Evolutionary conservation across 306 rosid genomes (phyloP).

Genomic region (Delonix regia): DNA sequence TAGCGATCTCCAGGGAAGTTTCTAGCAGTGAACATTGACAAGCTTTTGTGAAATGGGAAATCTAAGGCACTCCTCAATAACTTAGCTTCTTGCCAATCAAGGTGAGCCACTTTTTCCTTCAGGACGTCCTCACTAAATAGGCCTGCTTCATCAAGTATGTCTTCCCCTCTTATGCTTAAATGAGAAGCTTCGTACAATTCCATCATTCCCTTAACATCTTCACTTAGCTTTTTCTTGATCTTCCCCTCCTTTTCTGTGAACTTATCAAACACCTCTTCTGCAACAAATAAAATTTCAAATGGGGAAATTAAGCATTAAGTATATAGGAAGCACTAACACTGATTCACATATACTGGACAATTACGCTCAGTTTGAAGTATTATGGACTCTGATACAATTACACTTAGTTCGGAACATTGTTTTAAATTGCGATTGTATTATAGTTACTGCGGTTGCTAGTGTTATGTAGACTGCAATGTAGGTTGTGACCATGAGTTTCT

Average conservation of each 20-base stretch:
- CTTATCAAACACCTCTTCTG: constrained; percentile 36
- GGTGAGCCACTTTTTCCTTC: background rate
- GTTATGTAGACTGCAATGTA: too few species aligned
- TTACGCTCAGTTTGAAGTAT: too few species aligned
- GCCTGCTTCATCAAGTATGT: constrained; percentile 39
- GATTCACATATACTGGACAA: too few species aligned
- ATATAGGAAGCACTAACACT: too few species aligned
- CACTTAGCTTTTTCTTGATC: background rate
- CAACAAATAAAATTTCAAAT: too few species aligned
- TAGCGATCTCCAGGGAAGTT: constrained; percentile 30
- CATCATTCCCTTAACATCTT: constrained; percentile 35
- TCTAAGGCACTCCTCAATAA: constrained; percentile 43
- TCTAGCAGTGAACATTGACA: constrained; percentile 50
- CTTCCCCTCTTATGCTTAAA: constrained; percentile 37
- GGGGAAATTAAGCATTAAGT: too few species aligned
- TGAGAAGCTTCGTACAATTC: constrained; percentile 47
- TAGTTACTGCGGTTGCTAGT: too few species aligned
- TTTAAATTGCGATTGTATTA: too few species aligned
- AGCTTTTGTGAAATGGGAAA: constrained; percentile 61
- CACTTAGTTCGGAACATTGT: too few species aligned
- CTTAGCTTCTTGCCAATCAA: constrained; percentile 29
- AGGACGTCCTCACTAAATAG: constrained; percentile 30
- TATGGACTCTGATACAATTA: too few species aligned
- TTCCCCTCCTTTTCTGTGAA: constrained; percentile 32
- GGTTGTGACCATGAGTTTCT: too few species aligned